phyloP scores from a whole-genome alignment of 106 monocot genomes.

The Dactylorhiza incarnata region DNA sequence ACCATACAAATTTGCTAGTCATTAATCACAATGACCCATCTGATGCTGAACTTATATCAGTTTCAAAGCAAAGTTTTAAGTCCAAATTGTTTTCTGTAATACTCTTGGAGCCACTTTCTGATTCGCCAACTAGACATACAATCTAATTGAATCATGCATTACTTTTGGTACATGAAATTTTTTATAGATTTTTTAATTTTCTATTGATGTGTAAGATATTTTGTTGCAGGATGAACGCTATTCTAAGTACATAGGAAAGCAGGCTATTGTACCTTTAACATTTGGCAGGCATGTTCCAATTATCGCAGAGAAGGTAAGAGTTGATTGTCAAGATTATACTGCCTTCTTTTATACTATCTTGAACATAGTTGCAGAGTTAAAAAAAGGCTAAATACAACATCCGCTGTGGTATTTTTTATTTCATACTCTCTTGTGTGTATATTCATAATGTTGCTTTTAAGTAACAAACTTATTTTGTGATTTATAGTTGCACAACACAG shows the following conservation, averaged over 20 bases:
- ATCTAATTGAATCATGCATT: neutral
- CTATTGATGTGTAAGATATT: neutral
- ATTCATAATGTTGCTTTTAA: neutral
- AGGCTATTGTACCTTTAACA: conserved; percentile 93
- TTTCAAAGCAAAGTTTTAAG: neutral
- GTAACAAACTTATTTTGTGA: neutral
- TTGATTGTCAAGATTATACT: neutral
- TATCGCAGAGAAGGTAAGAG: conserved; percentile 73
- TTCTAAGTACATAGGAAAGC: conserved; percentile 71
- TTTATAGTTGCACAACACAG: neutral
- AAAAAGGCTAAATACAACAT: neutral
- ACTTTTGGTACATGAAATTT: neutral
- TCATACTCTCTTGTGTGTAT: neutral
- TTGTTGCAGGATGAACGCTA: conserved; percentile 88
- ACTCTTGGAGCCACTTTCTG: neutral
- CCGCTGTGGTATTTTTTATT: neutral
- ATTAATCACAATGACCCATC: neutral
- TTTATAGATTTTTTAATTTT: neutral
- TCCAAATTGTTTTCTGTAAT: too few species aligned
- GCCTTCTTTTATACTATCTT: neutral
- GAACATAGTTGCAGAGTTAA: neutral
- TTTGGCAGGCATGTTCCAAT: conserved; percentile 94
- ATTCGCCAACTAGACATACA: neutral
- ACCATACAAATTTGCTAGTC: neutral
- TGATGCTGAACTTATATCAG: neutral